A percentile compares a stretch with the other conserved stretches of the same genome.
These are phyloP conservation scores for Alectoria sarmentosa DNA, from an alignment of 495 filamentous ascomycete genomes.

Conservation along the genomic window DNA sequence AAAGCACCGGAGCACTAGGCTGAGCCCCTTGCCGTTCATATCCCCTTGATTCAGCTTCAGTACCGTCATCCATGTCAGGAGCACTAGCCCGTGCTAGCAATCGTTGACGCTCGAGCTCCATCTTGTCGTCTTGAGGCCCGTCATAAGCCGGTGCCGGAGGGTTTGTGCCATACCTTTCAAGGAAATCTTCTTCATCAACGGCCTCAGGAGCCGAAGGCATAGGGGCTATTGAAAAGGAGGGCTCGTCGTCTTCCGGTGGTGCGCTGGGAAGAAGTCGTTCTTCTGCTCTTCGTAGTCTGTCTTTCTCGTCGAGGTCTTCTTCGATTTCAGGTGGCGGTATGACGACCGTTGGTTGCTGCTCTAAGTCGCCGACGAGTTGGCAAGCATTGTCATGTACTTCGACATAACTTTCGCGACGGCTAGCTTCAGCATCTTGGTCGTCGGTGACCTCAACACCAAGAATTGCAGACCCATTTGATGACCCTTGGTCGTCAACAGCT, in stretches of 20 bases:
- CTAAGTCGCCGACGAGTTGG: slow-evolving; percentile 33
- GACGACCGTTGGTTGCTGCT: slow-evolving; percentile 28
- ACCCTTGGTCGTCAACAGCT: background rate
- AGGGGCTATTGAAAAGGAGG: slow-evolving; percentile 35
- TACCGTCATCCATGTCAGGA: slow-evolving; percentile 46
- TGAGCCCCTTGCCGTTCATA: slow-evolving; percentile 16
- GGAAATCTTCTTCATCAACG: slow-evolving; percentile 27
- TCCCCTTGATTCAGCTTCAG: slow-evolving; percentile 18
- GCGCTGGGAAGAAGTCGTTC: slow-evolving; percentile 63
- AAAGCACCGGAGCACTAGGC: slow-evolving; percentile 60
- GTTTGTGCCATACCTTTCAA: slow-evolving; percentile 6
- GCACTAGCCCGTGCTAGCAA: slow-evolving; percentile 66
- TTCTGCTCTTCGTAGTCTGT: slow-evolving; percentile 59
- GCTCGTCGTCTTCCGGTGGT: slow-evolving; percentile 49
- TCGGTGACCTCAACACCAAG: slow-evolving; percentile 32
- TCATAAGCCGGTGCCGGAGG: slow-evolving; percentile 31
- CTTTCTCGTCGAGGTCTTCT: slow-evolving; percentile 58
- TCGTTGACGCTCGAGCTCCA: slow-evolving; percentile 71
- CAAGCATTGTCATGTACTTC: slow-evolving; percentile 37
- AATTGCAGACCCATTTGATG: slow-evolving; percentile 12
- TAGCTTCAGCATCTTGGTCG: slow-evolving; percentile 24
- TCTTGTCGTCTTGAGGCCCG: slow-evolving; percentile 66
- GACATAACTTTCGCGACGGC: slow-evolving; percentile 29
- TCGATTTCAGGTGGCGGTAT: slow-evolving; percentile 52
- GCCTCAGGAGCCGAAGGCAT: slow-evolving; percentile 44